A percentile compares a stretch with the other conserved stretches of the same genome.
Evolutionary conservation across 768 basidiomycete genomes (phyloP).

Genomic region (Rhizopogon sp.): DNA sequence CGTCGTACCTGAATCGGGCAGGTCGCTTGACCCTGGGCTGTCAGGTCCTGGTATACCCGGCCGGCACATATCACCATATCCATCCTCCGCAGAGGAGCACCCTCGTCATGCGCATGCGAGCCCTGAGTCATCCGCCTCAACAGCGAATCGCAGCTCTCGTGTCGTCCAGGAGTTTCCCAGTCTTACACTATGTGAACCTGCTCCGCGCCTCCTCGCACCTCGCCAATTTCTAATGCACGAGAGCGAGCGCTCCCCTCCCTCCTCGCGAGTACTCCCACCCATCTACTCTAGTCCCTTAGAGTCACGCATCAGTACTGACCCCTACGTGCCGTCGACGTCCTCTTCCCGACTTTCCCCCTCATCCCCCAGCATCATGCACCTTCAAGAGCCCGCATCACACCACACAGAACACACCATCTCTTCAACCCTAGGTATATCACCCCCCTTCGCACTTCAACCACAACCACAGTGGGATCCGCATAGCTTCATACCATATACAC

Average conservation of each 20-base stretch:
- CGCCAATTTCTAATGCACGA: constrained; percentile 8
- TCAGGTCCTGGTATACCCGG: constrained; percentile 55
- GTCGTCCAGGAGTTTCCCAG: constrained; percentile 6
- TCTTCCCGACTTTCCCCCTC: constrained; percentile 29
- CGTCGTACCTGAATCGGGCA: constrained; percentile 9
- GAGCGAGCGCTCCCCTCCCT: constrained; percentile 15
- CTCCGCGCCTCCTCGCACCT: constrained; percentile 8
- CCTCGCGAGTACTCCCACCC: constrained; percentile 26
- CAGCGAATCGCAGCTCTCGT: constrained; percentile 1
- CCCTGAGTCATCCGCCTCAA: constrained; percentile 5
- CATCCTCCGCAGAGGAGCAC: constrained; percentile 15
- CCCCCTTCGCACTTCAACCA: constrained; percentile 67
- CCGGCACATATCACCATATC: constrained; percentile 17
- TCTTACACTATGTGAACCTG: constrained; percentile 8
- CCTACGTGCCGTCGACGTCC: constrained; percentile 16
- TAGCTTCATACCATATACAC: constrained; percentile 32
- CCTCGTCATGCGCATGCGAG: constrained; percentile 8
- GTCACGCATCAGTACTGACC: constrained; percentile 10
- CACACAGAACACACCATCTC: constrained; percentile 11
- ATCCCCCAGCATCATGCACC: constrained; percentile 10
- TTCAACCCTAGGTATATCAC: constrained; percentile 25
- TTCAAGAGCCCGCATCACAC: constrained; percentile 17
- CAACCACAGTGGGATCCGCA: constrained; percentile 58
- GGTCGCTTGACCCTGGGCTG: constrained; percentile 34
- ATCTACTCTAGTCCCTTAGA: constrained; percentile 15